Conservation (phyloP, 805 yeast genomes). For the Soucietia sequanensis region DNA sequence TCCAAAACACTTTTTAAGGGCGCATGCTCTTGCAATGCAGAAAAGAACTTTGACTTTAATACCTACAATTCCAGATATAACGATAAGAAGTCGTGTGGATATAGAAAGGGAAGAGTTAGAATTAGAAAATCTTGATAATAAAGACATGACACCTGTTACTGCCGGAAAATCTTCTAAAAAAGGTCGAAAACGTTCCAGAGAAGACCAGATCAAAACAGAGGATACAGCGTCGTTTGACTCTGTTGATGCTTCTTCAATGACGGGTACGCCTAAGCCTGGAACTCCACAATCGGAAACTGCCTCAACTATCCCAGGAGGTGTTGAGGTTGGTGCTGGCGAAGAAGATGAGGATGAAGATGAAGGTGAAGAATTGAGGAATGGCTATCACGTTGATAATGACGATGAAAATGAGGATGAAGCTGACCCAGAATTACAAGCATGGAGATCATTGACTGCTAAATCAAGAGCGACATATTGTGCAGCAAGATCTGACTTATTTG, state of each 20-base stretch:
- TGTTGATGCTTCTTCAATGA: slow-evolving; percentile 13
- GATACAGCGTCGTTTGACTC: slow-evolving; percentile 14
- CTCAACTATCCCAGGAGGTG: slow-evolving; percentile 4
- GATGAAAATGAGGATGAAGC: slow-evolving; percentile 59
- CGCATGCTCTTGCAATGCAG: slow-evolving; percentile 95
- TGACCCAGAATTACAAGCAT: slow-evolving; percentile 75
- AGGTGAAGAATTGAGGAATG: slow-evolving; percentile 39
- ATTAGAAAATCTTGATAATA: slow-evolving; percentile 19
- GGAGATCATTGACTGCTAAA: slow-evolving; percentile 83
- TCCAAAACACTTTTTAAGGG: slow-evolving; percentile 86
- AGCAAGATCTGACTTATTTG: slow-evolving; percentile 64
- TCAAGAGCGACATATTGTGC: slow-evolving; percentile 74
- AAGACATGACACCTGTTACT: slow-evolving; percentile 20
- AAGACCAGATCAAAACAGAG: slow-evolving; percentile 33
- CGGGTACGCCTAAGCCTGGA: slow-evolving; percentile 11
- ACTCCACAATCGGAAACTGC: slow-evolving; percentile 11
- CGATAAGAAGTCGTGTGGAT: slow-evolving; percentile 68
- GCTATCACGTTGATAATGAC: slow-evolving; percentile 28
- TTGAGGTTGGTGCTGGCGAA: slow-evolving; percentile 17
- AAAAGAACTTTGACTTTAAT: slow-evolving; percentile 73
- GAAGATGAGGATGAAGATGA: slow-evolving; percentile 47
- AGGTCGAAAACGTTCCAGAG: slow-evolving; percentile 40
- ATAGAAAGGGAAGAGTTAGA: slow-evolving; percentile 64
- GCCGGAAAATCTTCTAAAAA: slow-evolving; percentile 40
- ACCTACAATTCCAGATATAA: slow-evolving; percentile 88